Conservation (phyloP, 1,284 basidiomycete genomes). For the Trichosporon inkin region DNA sequence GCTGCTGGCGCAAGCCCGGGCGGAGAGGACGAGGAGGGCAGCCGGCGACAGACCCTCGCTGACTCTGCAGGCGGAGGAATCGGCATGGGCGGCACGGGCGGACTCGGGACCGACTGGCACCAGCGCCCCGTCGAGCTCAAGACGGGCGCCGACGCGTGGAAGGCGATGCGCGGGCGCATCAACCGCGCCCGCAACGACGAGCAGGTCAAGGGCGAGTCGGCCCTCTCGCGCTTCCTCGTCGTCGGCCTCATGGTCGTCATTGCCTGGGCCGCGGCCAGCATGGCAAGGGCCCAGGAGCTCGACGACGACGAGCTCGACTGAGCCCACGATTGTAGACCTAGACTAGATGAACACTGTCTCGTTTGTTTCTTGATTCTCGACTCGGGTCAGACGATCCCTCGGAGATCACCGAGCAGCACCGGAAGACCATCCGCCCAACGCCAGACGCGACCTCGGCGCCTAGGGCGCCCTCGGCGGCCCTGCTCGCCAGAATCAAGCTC, state of each 20-base stretch:
- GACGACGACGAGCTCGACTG: not conserved
- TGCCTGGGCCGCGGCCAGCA: conserved; percentile 12
- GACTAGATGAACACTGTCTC: too few relatives aligned
- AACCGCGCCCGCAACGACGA: conserved; percentile 21
- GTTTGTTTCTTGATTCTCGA: too few relatives aligned
- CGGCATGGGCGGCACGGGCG: conserved; percentile 18
- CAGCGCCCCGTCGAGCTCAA: not conserved
- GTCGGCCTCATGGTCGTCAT: conserved; percentile 17
- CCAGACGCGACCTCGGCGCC: too few relatives aligned
- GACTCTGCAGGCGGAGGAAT: conserved; percentile 11
- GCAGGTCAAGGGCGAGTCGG: conserved; percentile 27
- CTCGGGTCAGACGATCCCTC: too few relatives aligned
- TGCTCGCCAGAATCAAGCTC: too few relatives aligned
- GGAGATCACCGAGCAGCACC: too few relatives aligned
- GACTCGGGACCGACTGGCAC: conserved; percentile 1
- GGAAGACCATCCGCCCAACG: too few relatives aligned
- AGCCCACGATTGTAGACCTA: too few relatives aligned
- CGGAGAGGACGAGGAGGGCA: too few relatives aligned
- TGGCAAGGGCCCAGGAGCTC: not conserved
- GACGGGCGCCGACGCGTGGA: not conserved
- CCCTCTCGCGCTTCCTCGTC: conserved; percentile 31
- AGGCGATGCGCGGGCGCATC: conserved; percentile 7
- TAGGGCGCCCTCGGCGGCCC: too few relatives aligned
- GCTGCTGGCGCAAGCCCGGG: too few relatives aligned
- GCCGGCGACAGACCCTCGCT: too few relatives aligned